Evolutionary conservation across 371 early-diverging fungal genomes (phyloP).

Genomic region (Umbelopsis sp.): DNA sequence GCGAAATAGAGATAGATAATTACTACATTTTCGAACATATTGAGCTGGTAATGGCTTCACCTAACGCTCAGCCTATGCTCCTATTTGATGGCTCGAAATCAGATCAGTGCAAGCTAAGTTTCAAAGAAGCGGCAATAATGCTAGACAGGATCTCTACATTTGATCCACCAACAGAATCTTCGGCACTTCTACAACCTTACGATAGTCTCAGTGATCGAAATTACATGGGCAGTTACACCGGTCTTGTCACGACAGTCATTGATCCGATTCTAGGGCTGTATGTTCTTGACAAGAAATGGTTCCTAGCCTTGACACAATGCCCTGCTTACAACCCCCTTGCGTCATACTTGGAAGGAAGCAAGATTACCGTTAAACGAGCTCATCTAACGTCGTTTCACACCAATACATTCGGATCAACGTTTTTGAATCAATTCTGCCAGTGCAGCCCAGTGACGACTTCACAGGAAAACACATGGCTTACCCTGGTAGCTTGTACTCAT

Average conservation of each 20-base stretch:
- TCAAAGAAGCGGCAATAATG: neutral
- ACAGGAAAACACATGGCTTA: neutral
- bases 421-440: neutral
- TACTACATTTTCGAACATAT: neutral
- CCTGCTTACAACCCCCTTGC: neutral
- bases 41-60: neutral
- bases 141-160: neutral
- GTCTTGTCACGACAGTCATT: conserved; percentile 34
- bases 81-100: neutral
- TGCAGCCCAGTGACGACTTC: neutral
- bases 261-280: conserved; percentile 38
- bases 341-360: neutral
- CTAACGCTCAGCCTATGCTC: neutral
- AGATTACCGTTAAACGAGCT: neutral
- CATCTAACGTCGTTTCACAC: neutral
- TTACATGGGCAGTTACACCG: neutral
- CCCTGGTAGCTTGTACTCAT: neutral
- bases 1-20: neutral
- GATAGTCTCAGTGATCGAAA: neutral
- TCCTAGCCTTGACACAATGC: neutral
- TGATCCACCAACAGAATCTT: neutral
- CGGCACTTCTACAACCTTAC: neutral
- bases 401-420: neutral
- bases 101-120: neutral
- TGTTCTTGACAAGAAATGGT: conserved; percentile 26